Conservation (phyloP, 306 rosid species). For the Acacia confusa region DNA sequence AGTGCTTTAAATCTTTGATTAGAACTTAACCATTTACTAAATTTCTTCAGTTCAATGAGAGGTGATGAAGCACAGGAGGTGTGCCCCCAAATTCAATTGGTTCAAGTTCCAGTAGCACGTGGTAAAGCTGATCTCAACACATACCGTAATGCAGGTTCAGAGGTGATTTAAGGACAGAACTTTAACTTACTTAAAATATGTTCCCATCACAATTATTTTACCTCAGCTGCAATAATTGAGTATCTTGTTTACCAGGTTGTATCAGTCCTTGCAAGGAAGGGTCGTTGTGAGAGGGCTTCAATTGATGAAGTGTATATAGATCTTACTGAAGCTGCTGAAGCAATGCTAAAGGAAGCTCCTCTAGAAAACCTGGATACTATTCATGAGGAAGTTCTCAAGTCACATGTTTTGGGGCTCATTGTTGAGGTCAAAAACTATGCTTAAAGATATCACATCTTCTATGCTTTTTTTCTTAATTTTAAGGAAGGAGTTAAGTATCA, state of each 20-base stretch:
- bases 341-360: constrained; percentile 72
- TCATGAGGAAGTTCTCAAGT: constrained; percentile 71
- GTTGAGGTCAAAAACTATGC: constrained; percentile 52
- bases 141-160: constrained; percentile 84
- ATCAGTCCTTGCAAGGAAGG: constrained; percentile 73
- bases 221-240: neutral
- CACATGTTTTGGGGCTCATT: constrained; percentile 81
- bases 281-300: constrained; percentile 95
- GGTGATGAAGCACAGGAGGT: constrained; percentile 87
- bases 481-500: too few species aligned
- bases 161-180: constrained; percentile 42
- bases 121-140: constrained; percentile 90
- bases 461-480: neutral
- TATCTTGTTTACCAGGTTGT: constrained; percentile 60
- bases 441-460: constrained; percentile 19
- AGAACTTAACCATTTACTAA: neutral
- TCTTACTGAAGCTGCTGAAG: constrained; percentile 82
- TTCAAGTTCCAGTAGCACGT: constrained; percentile 88
- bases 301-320: constrained; percentile 97
- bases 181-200: neutral
- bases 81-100: constrained; percentile 81
- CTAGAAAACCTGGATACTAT: constrained; percentile 56
- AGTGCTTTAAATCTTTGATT: neutral
- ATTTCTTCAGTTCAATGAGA: constrained; percentile 78
- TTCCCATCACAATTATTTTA: neutral